These are phyloP conservation scores for Ormosia semicastrata DNA, from an alignment of 306 rosid genomes.

Conservation along the genomic window DNA sequence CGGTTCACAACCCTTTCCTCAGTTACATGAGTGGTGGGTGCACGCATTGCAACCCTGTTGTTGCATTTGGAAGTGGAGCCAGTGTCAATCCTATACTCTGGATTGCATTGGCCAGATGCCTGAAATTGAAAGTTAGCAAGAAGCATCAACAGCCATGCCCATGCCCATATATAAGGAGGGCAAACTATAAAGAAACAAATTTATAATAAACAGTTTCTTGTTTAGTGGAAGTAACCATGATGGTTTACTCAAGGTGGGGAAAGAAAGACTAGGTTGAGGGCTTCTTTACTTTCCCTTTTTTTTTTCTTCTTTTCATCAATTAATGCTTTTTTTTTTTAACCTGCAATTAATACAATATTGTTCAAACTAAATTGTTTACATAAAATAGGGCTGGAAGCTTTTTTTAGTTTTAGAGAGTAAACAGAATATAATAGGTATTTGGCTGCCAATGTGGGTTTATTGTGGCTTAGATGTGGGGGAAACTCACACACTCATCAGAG, in stretches of 20 bases:
- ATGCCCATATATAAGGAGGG: no score
- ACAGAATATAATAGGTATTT: neutral
- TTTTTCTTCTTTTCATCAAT: neutral
- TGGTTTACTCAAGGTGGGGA: neutral
- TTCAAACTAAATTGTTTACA: neutral
- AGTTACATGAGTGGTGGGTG: slow-evolving; percentile 44
- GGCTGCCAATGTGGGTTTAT: neutral
- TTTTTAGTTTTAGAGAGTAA: neutral
- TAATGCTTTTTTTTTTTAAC: neutral
- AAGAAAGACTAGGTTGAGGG: neutral
- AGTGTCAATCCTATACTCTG: slow-evolving; percentile 63
- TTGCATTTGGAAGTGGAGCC: slow-evolving; percentile 79
- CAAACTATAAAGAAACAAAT: neutral
- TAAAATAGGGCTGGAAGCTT: neutral
- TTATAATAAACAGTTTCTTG: neutral
- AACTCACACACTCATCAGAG: neutral
- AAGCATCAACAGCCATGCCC: neutral
- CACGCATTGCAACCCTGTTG: slow-evolving; percentile 72
- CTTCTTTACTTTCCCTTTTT: neutral
- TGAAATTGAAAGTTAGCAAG: slow-evolving; percentile 7
- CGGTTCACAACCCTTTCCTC: slow-evolving; percentile 76
- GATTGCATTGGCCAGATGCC: slow-evolving; percentile 51
- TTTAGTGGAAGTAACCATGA: neutral
- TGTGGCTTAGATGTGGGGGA: neutral
- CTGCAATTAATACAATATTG: neutral